Percentiles rank a stretch among this genome's conserved stretches.
phyloP scores from a whole-genome alignment of 805 yeast genomes.

The Candida odintsovae region DNA sequence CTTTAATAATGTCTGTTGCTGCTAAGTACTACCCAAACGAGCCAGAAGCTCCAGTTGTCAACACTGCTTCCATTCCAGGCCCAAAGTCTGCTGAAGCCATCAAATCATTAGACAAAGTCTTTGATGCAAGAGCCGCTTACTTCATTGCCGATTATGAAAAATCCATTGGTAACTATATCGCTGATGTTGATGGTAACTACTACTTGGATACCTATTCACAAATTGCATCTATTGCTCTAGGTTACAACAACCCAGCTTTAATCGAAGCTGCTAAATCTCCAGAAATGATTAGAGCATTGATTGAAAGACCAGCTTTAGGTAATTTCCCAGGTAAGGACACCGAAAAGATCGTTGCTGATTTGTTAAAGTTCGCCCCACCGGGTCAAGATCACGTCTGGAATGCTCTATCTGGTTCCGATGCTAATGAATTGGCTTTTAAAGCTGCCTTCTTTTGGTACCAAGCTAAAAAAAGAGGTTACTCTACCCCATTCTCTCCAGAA shows the following conservation, averaged over 20 bases:
- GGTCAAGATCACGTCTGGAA: slow-evolving; percentile 75
- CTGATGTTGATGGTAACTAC: slow-evolving; percentile 74
- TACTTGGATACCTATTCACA: slow-evolving; percentile 75
- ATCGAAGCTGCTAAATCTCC: slow-evolving; percentile 63
- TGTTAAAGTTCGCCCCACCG: slow-evolving; percentile 68
- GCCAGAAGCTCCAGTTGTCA: slow-evolving; percentile 64
- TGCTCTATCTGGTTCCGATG: slow-evolving; percentile 81
- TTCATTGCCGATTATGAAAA: slow-evolving; percentile 72
- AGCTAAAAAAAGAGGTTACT: slow-evolving; percentile 58
- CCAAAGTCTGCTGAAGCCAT: slow-evolving; percentile 55
- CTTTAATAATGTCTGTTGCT: slow-evolving; percentile 33
- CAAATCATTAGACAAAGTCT: slow-evolving; percentile 50
- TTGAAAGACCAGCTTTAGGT: slow-evolving; percentile 82
- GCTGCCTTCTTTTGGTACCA: slow-evolving; percentile 84
- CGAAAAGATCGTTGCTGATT: slow-evolving; percentile 41
- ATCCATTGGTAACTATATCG: slow-evolving; percentile 74
- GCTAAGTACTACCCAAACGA: slow-evolving; percentile 70
- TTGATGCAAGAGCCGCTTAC: slow-evolving; percentile 69
- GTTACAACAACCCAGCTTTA: slow-evolving; percentile 79
- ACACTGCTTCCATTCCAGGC: slow-evolving; percentile 66
- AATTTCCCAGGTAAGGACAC: slow-evolving; percentile 70
- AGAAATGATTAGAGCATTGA: slow-evolving; percentile 64
- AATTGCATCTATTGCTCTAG: slow-evolving; percentile 79
- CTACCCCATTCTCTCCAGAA: slow-evolving; percentile 53
- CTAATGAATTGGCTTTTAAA: slow-evolving; percentile 84